Evolutionary conservation across 352 stramenopile genomes (phyloP), one percentile per base, ranked within the genome.

Genomic region (Phytophthora podocarpi): DNA sequence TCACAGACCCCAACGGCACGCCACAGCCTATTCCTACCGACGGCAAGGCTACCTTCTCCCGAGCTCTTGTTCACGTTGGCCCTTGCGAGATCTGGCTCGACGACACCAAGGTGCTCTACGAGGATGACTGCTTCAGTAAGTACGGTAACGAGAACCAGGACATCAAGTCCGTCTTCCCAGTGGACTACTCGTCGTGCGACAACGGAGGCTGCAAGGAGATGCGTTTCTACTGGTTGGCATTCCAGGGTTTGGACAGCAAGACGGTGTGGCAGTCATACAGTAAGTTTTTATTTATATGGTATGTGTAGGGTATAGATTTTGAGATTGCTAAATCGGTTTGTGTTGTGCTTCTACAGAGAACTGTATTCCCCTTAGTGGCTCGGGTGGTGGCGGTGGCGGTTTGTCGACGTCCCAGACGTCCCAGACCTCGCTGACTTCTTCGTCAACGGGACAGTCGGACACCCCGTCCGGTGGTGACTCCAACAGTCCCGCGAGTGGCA

Each of bases 251-350:
- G 12, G 43, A 74, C 39, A 47, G 32, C 34, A 58, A 76, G 27
- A 72, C 68, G 21, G 59, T 73, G 40, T 76, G 68, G 68, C 68
- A 76, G 34, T 70, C 70, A 9, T 76, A 76, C 59, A 76, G 67
- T 76, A 63, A 36, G 67, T 73, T 58, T n/a, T 10, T 16, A 8
- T 32, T 20, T 57, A n/a, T n/a, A n/a, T n/a, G n/a, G n/a, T n/a
- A n/a, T n/a, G n/a, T n/a, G n/a, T n/a, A n/a, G n/a, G n/a, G n/a
- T n/a, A n/a, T n/a, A n/a, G n/a, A n/a, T n/a, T n/a, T n/a, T n/a
- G n/a, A n/a, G n/a, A n/a, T n/a, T n/a, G n/a, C 23, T 56, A 52
- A 66, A 20, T 10, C 23, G 16, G 7, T 20, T 16, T 51, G 26
- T 53, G 8, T 15, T 45, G n/a, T 46, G 35, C 9, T 53, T 15